Base-by-base conservation (phyloP, 2,329 filamentous ascomycete genomes). In the Fusarium sp. region DNA sequence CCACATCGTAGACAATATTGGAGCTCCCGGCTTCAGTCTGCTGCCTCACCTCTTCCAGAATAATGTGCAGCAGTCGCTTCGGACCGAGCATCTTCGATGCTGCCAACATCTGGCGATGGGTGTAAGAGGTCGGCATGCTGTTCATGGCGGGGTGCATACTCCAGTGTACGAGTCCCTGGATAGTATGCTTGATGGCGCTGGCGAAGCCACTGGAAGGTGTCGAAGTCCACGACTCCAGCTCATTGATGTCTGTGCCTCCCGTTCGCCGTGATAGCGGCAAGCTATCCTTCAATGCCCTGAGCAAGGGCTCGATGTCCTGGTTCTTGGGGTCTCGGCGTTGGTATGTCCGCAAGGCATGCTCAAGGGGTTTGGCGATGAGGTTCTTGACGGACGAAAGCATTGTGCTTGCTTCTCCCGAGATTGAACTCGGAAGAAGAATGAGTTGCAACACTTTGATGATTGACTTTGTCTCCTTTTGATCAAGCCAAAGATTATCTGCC, bases 311-410 rank as follows among this genome's bases (percentile, higher is more conserved):
- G 46, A 94, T 87, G 51, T 93, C 90, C 67, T 90, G 89, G 52
- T 90, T 90, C 52, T 86, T 87, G 0, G 92, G 91, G 46, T 92
- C 88, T 31, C 88, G 88, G 28, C 88, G 87, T 73, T 92, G 90
- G 56, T 93, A 88, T 13, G 87, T 88, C 30, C 89, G 86, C 13
- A 95, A 85, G 2, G 89, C 88, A 64, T 89, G 87, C 72, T 92
- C 90, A 3, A 95, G 81, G 1, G 90, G 89, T 62, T 89, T 90
- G 2, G 92, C 91, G 1, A 94, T 86, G 40, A 94, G 90, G 37
- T 89, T 91, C 37, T 94, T 84, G 13, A 95, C 91, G 0, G 91
- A 89, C 5, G 87, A 85, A 56, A 94, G 87, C 89, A 94, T 93
- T 4, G 87, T 84, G 56, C 85, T 88, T 11, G 92, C 92, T 75